Conservation (phyloP, 177 flowering plant species). For the Vitis hybrid region DNA sequence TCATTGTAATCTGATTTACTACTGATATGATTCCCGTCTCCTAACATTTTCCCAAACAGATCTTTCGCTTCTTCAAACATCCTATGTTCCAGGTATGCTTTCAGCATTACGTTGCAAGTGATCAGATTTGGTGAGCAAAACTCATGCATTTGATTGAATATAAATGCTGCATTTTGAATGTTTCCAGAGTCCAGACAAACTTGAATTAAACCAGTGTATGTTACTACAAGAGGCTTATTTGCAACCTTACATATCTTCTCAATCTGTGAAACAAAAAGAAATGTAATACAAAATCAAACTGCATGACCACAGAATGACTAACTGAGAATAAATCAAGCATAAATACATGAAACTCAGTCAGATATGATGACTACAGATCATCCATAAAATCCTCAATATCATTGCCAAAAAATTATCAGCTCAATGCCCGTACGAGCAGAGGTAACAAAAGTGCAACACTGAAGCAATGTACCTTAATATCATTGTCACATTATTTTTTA, state of each 20-base stretch:
- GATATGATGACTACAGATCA: no score
- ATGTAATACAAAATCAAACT: no score
- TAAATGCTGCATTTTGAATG: constrained; percentile 50
- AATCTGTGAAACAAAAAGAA: constrained; percentile 42
- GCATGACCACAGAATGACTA: no score
- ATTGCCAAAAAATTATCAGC: no score
- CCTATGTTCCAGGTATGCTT: constrained; percentile 57
- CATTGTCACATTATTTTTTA: no score
- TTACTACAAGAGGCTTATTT: constrained; percentile 85
- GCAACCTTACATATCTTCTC: constrained; percentile 93
- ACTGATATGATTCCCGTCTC: constrained; percentile 29
- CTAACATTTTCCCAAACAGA: constrained; percentile 55
- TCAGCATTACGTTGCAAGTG: constrained; percentile 84
- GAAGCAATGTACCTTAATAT: no score
- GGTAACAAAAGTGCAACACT: no score
- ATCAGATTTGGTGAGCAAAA: constrained; percentile 83
- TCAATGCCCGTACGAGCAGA: no score
- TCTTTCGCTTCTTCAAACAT: constrained; percentile 74
- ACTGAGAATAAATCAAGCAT: no score
- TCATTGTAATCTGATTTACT: constrained; percentile 36
- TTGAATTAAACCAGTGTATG: constrained; percentile 91
- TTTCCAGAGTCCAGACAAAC: constrained; percentile 72
- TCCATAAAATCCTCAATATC: no score
- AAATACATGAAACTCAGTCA: background rate
- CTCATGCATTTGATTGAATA: constrained; percentile 66